Evolutionary conservation across 2,329 filamentous ascomycete genomes (phyloP).

Genomic region (Ceratocystis colombiana): DNA sequence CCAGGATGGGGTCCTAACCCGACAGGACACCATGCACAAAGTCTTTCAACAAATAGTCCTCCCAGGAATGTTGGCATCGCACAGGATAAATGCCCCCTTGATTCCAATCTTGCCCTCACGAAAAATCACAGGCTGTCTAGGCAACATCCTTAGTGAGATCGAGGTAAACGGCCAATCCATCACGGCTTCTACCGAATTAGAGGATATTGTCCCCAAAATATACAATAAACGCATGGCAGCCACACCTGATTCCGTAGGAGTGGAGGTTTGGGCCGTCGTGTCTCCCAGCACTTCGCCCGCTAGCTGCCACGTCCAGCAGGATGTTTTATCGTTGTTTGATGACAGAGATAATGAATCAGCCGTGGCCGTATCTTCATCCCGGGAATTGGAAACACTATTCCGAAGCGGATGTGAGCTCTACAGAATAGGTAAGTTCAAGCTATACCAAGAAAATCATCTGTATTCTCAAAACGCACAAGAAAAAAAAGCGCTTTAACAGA

Average conservation of each 20-base stretch:
- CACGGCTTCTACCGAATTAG: conserved; percentile 63
- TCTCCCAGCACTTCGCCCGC: conserved; percentile 16
- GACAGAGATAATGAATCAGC: conserved; percentile 20
- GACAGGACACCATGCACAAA: conserved; percentile 33
- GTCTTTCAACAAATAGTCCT: conserved; percentile 35
- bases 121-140: conserved; percentile 54
- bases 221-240: conserved; percentile 37
- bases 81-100: conserved; percentile 38
- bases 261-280: conserved; percentile 63
- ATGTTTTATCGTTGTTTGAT: conserved; percentile 26
- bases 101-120: conserved; percentile 54
- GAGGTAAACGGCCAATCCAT: conserved; percentile 38
- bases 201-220: conserved; percentile 51
- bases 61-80: conserved; percentile 11
- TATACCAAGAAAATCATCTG: no score
- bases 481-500: not conserved
- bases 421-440: conserved; percentile 36
- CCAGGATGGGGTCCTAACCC: conserved; percentile 25
- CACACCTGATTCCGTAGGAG: conserved; percentile 37
- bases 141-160: conserved; percentile 66
- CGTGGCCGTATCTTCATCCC: conserved; percentile 1
- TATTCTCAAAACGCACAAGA: no score
- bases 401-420: conserved; percentile 34
- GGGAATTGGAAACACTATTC: not conserved
- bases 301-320: conserved; percentile 43